phyloP scores from a whole-genome alignment of 768 basidiomycete species.

The Amylocystis lapponica region DNA sequence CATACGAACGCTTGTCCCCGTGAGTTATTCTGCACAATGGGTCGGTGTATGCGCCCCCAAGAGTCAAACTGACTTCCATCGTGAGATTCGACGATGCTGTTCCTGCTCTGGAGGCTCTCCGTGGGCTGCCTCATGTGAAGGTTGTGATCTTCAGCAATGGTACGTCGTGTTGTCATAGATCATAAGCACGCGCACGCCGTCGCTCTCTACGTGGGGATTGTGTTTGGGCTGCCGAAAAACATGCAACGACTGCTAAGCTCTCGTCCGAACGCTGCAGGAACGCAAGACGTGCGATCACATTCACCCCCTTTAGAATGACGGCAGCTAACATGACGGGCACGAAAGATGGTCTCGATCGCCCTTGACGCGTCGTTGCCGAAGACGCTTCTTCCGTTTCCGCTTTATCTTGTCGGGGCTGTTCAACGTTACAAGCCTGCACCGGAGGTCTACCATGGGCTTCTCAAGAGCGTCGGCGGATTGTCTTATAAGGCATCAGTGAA shows the following conservation, averaged over 20 bases:
- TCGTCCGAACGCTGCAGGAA: too few relatives aligned
- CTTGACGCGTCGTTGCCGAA: slow-evolving; percentile 7
- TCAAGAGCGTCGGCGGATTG: slow-evolving; percentile 1
- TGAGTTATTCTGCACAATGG: slow-evolving; percentile 3
- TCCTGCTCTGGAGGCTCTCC: slow-evolving; percentile 12
- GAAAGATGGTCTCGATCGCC: slow-evolving; percentile 21
- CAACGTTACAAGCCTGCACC: slow-evolving; percentile 22
- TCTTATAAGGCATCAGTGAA: neutral
- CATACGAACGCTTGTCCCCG: slow-evolving; percentile 18
- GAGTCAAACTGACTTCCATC: too few relatives aligned
- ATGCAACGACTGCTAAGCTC: too few relatives aligned
- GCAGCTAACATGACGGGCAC: neutral
- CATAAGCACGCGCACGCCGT: too few relatives aligned
- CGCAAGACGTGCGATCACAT: too few relatives aligned
- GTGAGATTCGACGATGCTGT: slow-evolving; percentile 22
- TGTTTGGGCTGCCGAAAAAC: too few relatives aligned
- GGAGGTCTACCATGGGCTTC: slow-evolving; percentile 20
- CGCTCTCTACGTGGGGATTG: neutral
- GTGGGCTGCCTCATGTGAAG: slow-evolving; percentile 8
- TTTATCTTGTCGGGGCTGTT: slow-evolving; percentile 17
- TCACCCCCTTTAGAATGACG: neutral
- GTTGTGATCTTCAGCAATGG: slow-evolving; percentile 26
- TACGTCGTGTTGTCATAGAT: slow-evolving; percentile 6
- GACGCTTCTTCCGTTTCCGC: slow-evolving; percentile 1
- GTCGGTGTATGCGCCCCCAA: too few relatives aligned